Percentiles rank a stretch among this genome's conserved stretches.
These are phyloP conservation scores for Hypoxylon rubiginosum DNA, from an alignment of 2,329 filamentous ascomycete genomes.

Conservation along the genomic window DNA sequence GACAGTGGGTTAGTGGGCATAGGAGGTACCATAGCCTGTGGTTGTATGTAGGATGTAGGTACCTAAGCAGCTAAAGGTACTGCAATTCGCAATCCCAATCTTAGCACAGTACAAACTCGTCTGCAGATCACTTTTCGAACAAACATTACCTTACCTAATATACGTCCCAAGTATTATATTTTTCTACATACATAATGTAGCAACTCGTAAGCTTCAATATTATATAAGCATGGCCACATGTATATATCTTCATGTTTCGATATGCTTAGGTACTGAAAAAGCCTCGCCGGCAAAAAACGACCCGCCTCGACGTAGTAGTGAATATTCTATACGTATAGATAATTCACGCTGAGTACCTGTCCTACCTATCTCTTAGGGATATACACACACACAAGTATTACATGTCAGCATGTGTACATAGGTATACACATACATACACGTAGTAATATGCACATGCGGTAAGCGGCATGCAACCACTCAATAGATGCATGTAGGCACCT, in stretches of 20 bases:
- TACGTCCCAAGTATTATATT: not conserved
- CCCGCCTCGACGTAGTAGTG: not conserved
- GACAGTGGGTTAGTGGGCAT: not conserved
- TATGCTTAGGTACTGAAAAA: not conserved
- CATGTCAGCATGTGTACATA: too few relatives aligned
- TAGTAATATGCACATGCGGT: slow-evolving; percentile 16
- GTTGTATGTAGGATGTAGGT: not conserved
- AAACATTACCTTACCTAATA: slow-evolving; percentile 15
- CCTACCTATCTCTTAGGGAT: not conserved
- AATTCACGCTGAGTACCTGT: not conserved
- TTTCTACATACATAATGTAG: not conserved
- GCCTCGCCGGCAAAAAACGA: not conserved
- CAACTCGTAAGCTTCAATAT: not conserved
- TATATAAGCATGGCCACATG: not conserved
- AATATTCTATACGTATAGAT: not conserved
- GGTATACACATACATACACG: not conserved
- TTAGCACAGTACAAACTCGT: slow-evolving; percentile 1
- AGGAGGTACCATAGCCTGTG: not conserved
- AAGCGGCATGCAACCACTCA: slow-evolving; percentile 29
- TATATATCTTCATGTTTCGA: not conserved
- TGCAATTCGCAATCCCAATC: slow-evolving; percentile 7
- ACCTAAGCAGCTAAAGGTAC: not conserved
- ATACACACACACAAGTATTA: too few relatives aligned
- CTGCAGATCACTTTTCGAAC: slow-evolving; percentile 29
- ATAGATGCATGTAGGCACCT: not conserved